Conservation (phyloP, 73 alveolate species). For the Paramecium sonneborni region DNA sequence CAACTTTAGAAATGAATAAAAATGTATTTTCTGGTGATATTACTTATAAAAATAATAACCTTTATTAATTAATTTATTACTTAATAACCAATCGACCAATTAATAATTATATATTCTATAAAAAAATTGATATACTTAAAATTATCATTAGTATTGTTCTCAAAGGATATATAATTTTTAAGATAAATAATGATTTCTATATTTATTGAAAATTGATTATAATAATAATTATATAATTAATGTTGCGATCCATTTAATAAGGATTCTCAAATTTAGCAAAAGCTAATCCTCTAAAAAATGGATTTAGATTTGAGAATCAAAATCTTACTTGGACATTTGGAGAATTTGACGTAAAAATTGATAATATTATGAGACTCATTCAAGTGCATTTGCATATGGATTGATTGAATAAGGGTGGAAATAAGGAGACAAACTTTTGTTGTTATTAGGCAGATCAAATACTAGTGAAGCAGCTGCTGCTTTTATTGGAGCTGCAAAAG, state of each 20-base stretch:
- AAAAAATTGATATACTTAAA: too few species aligned
- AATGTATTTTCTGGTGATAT: too few species aligned
- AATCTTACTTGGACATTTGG: conserved; percentile 56
- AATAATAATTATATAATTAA: not conserved
- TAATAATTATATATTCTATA: too few species aligned
- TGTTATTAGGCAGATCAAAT: conserved; percentile 55
- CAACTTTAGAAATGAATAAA: too few species aligned
- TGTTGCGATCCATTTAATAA: not conserved
- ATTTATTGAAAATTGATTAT: too few species aligned
- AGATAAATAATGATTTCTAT: too few species aligned
- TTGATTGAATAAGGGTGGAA: conserved; percentile 60
- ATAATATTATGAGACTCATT: not conserved
- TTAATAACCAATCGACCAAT: too few species aligned
- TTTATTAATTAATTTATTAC: too few species aligned
- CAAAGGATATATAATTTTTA: too few species aligned
- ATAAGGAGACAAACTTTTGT: conserved; percentile 54
- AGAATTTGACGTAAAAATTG: conserved; percentile 37
- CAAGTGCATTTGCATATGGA: conserved; percentile 65
- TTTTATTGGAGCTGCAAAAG: conserved; percentile 65
- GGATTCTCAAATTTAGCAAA: not conserved
- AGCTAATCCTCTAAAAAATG: conserved; percentile 11
- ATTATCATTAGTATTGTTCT: too few species aligned
- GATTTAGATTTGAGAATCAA: conserved; percentile 62
- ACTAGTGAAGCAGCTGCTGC: conserved; percentile 64
- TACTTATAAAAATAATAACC: too few species aligned